Base-by-base conservation (phyloP, 2,329 filamentous ascomycete genomes). In the Spiromastix sp. region DNA sequence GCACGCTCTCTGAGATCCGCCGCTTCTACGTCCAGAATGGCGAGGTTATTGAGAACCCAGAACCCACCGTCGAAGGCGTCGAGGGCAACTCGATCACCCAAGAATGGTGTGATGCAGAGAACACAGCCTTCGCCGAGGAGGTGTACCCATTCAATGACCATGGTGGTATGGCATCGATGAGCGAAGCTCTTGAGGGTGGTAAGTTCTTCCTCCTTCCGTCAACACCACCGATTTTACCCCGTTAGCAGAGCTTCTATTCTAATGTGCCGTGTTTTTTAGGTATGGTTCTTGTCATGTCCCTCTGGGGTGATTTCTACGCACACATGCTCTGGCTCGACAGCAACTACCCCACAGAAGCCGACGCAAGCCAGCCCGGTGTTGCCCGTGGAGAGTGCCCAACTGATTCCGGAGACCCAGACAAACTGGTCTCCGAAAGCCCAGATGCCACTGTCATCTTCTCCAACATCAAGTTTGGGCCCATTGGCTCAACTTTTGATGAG, bases 271-370 rank as follows among this genome's bases (percentile, higher is more conserved):
- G n/a, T n/a, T n/a, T n/a, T n/a, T n/a, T n/a, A n/a, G 71, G 71
- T 31, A 72, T 77, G 68, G 72, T 74, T 22, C 64, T 79, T 16
- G 72, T 75, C 48, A 66, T 78, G 62, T 34, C 29, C 31, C 39
- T 40, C 24, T 74, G 71, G 70, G 70, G 77, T 50, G 76, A 79
- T 58, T 70, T 79, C 55, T 60, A 68, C 40, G 63, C 70, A 49
- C 70, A 76, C 60, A 81, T 81, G 75, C 67, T 77, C 49, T 81
- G 78, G 78, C 70, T 82, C 51, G 77, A 81, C 63, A 71, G 68
- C 39, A 70, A 62, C 52, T 77, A 68, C 61, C 75, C 75, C 40
- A 58, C 60, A 43, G 48, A 48, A 33, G 50, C 47, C 32, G 54
- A 56, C 42, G 47, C 56, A 21, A 63, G 59, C 36, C 37, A 38